Evolutionary conservation across 2,329 filamentous ascomycete species (phyloP).

Genomic region (Diaporthe humulicola): DNA sequence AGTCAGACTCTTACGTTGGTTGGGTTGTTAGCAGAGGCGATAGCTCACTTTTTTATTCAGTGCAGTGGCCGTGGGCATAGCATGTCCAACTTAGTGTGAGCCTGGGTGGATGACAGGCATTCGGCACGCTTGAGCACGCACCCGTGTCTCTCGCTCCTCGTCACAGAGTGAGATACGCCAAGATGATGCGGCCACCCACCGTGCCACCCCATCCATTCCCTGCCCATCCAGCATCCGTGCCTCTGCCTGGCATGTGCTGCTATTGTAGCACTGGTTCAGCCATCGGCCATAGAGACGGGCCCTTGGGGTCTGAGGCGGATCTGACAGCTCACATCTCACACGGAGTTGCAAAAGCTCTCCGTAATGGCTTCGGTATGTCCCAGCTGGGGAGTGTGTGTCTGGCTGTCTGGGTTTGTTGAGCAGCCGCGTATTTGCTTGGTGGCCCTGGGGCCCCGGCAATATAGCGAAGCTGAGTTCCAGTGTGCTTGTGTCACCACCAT

Average conservation of each 20-base stretch:
- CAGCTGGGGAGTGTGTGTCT: background rate
- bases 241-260: conserved; percentile 19
- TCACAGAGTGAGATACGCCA: conserved; percentile 31
- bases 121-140: conserved; percentile 18
- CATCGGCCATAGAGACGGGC: background rate
- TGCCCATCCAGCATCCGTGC: conserved; percentile 15
- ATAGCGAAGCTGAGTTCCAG: background rate
- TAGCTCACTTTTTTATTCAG: conserved; percentile 8
- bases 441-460: background rate
- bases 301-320: conserved; percentile 16
- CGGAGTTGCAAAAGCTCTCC: conserved; percentile 11
- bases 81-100: background rate
- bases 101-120: background rate
- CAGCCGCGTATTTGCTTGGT: conserved; percentile 9
- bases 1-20: background rate
- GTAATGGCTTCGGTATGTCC: conserved; percentile 9
- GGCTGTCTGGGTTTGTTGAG: background rate
- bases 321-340: conserved; percentile 22
- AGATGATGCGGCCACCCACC: conserved; percentile 29
- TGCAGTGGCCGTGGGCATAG: background rate
- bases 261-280: conserved; percentile 4
- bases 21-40: background rate
- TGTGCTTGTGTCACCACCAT: conserved; percentile 6
- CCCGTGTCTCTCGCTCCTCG: conserved; percentile 24
- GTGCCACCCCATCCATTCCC: conserved; percentile 2